phyloP scores from a whole-genome alignment of 768 basidiomycete species.

The Russula griseocarnosa region DNA sequence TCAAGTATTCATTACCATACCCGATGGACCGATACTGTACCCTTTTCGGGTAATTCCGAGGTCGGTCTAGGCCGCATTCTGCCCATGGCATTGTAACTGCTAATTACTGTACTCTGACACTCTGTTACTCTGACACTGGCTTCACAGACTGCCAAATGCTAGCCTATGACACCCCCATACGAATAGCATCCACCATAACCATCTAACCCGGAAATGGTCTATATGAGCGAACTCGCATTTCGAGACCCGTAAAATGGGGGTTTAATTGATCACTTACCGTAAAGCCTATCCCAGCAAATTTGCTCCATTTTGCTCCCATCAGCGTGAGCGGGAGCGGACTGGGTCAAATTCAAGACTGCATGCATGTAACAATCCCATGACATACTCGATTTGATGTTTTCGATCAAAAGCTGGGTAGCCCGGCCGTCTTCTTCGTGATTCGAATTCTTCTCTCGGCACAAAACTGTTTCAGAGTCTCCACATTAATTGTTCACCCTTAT shows the following conservation, averaged over 20 bases:
- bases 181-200: background rate
- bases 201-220: background rate
- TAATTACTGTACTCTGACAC: too few species aligned
- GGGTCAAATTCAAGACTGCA: background rate
- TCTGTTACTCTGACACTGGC: too few species aligned
- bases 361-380: background rate
- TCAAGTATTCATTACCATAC: too few species aligned
- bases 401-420: background rate
- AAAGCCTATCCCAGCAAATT: background rate
- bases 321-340: background rate
- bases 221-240: background rate
- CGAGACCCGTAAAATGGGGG: background rate
- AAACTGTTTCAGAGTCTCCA: background rate
- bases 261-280: background rate
- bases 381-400: background rate
- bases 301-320: background rate
- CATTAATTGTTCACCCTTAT: background rate
- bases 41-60: slow-evolving; percentile 8
- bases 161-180: background rate
- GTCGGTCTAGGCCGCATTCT: background rate
- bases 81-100: background rate
- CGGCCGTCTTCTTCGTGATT: background rate
- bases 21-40: background rate
- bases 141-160: background rate
- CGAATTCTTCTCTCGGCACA: background rate